phyloP scores from a whole-genome alignment of 805 yeast species.

The Schwanniomyces polymorphus region DNA sequence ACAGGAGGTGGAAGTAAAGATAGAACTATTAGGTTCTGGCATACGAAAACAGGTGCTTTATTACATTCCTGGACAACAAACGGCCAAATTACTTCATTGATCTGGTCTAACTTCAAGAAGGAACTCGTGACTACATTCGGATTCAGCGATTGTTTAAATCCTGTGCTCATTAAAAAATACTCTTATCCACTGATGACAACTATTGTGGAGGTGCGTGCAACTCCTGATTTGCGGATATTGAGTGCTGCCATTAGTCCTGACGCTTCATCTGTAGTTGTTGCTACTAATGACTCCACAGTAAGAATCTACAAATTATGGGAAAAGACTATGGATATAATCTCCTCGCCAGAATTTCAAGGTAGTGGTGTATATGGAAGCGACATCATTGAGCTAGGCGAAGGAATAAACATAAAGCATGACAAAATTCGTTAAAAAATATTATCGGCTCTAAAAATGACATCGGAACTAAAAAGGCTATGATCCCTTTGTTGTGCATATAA shows the following conservation, averaged over 20 bases:
- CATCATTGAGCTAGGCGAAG: conserved; percentile 54
- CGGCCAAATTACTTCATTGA: conserved; percentile 76
- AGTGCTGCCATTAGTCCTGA: conserved; percentile 71
- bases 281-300: conserved; percentile 76
- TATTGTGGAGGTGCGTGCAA: conserved; percentile 48
- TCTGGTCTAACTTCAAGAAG: conserved; percentile 67
- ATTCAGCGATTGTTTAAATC: conserved; percentile 56
- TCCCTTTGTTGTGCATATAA: background rate
- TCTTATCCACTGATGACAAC: conserved; percentile 64
- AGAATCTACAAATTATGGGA: conserved; percentile 75
- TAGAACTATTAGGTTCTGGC: conserved; percentile 83
- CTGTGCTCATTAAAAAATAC: conserved; percentile 58
- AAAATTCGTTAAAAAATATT: conserved; percentile 17
- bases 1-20: conserved; percentile 93
- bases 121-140: conserved; percentile 84
- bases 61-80: conserved; percentile 55
- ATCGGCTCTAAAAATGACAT: background rate
- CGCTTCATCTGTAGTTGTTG: conserved; percentile 61
- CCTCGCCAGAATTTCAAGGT: conserved; percentile 34
- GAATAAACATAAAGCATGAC: conserved; percentile 35
- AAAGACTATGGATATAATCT: conserved; percentile 26
- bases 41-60: conserved; percentile 73
- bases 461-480: background rate
- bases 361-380: conserved; percentile 20
- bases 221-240: conserved; percentile 56